Evolutionary conservation across 2,329 filamentous ascomycete species (phyloP), one percentile per base, ranked within the genome.

Genomic region (Curvularia hawaiiensis): DNA sequence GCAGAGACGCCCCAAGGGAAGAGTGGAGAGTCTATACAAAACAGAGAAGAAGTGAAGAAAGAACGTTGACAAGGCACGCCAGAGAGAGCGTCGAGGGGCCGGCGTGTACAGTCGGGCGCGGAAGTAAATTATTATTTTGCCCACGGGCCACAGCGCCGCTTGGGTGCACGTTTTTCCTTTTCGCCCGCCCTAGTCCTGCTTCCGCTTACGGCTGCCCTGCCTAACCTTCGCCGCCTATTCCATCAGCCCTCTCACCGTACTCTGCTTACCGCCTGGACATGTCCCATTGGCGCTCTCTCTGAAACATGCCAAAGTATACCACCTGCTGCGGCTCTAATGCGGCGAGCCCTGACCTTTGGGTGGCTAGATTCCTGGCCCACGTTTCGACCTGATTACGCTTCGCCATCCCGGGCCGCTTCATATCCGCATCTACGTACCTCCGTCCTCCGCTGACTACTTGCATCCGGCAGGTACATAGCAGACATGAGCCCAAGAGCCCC

Each of bases 401-500:
- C 30, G 30, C 30, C 30, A 62, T 49, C 50, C 63, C 43, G 40
- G 63, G 61, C 46, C 59, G 53, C 52, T 64, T 60, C 49, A 64
- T 67, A 14, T 59, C 55, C 49, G 51, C 44, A 54, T 68, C 65
- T 58, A 63, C 4, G 22, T 24, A 3, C 58, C 46, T 62, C 26
- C 50, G 4, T 33, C 30, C 6, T 11, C 33, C 26, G 40, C 51
- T 18, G 9, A 11, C 70, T 62, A 1, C 59, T 66, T 5, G 62
- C 67, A 55, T 62, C 61, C 9, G 60, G 67, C 12, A 68, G 45
- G 54, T 66, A 67, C 50, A 70, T 65, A 28, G 64, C 58, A 10
- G 66, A 61, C 2, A 58, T 52, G 28, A 69, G 61, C 9, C 66
- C 57, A 88, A 87, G 62, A 90, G 85, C 53, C 83, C 79, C 68